These are phyloP conservation scores for Saccharum officinarum DNA, from an alignment of 176 grass and related monocot species.

Conservation along the genomic window DNA sequence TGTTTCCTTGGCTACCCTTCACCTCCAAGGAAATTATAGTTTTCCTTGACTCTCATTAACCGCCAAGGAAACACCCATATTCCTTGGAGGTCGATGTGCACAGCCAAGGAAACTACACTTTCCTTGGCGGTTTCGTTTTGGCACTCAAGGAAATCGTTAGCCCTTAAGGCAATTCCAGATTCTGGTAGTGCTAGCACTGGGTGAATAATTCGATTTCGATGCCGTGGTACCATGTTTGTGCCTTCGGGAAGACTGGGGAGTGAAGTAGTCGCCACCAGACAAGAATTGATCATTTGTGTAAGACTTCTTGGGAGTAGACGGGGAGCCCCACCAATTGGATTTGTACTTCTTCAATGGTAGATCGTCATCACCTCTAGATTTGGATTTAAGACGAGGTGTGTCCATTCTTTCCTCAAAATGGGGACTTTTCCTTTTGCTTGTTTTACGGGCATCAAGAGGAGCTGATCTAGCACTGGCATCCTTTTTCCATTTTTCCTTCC, in stretches of 20 bases:
- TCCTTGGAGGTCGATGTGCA: no score
- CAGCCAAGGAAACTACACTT: no score
- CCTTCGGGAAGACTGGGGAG: slow-evolving; percentile 41
- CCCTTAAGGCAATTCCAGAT: no score
- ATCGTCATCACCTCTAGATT: slow-evolving; percentile 59
- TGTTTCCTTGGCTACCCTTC: no score
- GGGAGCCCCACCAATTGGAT: slow-evolving; percentile 46
- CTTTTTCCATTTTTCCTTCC: slow-evolving; percentile 43
- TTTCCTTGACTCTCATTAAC: no score
- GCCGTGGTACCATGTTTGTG: slow-evolving; percentile 15
- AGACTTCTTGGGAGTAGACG: slow-evolving; percentile 46
- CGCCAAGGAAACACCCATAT: no score
- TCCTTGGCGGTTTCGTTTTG: no score
- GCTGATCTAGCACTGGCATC: slow-evolving; percentile 63
- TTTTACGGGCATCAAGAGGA: slow-evolving; percentile 42
- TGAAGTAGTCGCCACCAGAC: slow-evolving; percentile 48
- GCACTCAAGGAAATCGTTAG: no score
- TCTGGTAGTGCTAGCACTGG: neutral
- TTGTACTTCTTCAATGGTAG: slow-evolving; percentile 57
- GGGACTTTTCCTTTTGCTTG: slow-evolving; percentile 52
- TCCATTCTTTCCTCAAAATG: slow-evolving; percentile 58
- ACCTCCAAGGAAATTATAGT: no score
- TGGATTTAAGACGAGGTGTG: slow-evolving; percentile 48
- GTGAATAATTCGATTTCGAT: slow-evolving; percentile 30
- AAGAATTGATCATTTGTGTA: slow-evolving; percentile 18